Evolutionary conservation across 2,329 filamentous ascomycete genomes (phyloP).

Genomic region (Fusarium chaquense): DNA sequence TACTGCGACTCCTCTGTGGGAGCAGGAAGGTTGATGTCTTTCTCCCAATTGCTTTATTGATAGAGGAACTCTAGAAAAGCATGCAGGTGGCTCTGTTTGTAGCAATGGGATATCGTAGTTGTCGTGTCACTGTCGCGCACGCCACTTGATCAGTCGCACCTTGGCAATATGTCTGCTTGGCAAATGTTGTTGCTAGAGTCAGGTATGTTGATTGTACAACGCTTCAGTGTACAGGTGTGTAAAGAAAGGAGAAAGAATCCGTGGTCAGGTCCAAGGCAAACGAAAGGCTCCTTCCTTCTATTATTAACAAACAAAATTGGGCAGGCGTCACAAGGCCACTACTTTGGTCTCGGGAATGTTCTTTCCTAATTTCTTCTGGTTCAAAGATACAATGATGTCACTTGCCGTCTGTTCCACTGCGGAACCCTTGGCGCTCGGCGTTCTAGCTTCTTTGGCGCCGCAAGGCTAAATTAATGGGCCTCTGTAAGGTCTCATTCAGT

Average conservation of each 20-base stretch:
- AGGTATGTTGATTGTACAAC: background rate
- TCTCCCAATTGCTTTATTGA: background rate
- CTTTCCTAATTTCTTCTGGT: constrained; percentile 30
- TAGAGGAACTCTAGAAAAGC: background rate
- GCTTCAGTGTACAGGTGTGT: background rate
- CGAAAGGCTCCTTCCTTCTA: background rate
- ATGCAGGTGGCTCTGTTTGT: background rate
- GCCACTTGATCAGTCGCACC: constrained; percentile 5
- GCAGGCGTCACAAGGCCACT: constrained; percentile 13
- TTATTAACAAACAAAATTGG: constrained; percentile 8
- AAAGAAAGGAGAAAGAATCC: background rate
- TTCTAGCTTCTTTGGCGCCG: constrained; percentile 15
- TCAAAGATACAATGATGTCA: constrained; percentile 35
- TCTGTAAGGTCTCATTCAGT: constrained; percentile 3
- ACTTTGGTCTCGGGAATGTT: constrained; percentile 10
- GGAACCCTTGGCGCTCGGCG: constrained; percentile 29
- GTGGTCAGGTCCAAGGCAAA: background rate
- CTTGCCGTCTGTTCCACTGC: constrained; percentile 25
- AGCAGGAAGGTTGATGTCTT: background rate
- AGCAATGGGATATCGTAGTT: constrained; percentile 3
- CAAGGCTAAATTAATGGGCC: constrained; percentile 21
- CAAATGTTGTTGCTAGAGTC: constrained; percentile 9
- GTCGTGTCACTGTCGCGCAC: constrained; percentile 11
- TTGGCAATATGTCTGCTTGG: constrained; percentile 3
- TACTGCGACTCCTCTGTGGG: background rate